phyloP scores from a whole-genome alignment of 2,329 filamentous ascomycete genomes.

The Sclerotinia minor region DNA sequence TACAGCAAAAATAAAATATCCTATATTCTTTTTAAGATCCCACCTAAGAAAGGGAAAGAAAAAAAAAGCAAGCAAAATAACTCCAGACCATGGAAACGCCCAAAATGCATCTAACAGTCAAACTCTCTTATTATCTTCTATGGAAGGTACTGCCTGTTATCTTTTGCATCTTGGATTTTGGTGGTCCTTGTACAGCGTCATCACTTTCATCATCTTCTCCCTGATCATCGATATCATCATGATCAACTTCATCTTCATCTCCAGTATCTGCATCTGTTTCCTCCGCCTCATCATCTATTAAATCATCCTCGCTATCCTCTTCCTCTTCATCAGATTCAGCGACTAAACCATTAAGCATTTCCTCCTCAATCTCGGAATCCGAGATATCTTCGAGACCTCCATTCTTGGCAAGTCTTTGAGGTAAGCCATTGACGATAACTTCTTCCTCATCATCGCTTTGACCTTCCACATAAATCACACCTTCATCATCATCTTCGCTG shows the following conservation, averaged over 20 bases:
- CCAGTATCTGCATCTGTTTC: constrained; percentile 44
- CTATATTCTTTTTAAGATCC: constrained; percentile 5
- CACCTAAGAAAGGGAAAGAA: background rate
- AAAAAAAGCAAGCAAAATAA: constrained; percentile 26
- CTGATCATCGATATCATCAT: constrained; percentile 47
- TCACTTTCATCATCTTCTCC: constrained; percentile 48
- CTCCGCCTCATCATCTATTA: constrained; percentile 54
- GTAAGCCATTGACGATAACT: constrained; percentile 45
- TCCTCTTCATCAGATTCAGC: constrained; percentile 52
- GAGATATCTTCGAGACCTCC: constrained; percentile 34
- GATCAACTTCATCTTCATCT: constrained; percentile 49
- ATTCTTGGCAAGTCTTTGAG: constrained; percentile 30
- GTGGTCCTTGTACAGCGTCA: constrained; percentile 39
- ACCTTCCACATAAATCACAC: constrained; percentile 85
- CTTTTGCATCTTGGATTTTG: constrained; percentile 38
- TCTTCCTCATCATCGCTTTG: constrained; percentile 58
- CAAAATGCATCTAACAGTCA: constrained; percentile 10
- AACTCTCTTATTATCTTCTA: constrained; percentile 29
- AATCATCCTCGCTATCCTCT: constrained; percentile 44
- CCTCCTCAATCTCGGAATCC: constrained; percentile 40
- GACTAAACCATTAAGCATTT: constrained; percentile 48
- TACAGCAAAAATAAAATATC: background rate
- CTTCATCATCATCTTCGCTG: constrained; percentile 49
- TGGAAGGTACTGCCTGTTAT: constrained; percentile 27
- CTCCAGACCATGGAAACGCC: constrained; percentile 38